Percentiles rank a stretch among this genome's conserved stretches.
Conservation (phyloP, 1,139 yeast genomes). For the Geotrichum fermentans region DNA sequence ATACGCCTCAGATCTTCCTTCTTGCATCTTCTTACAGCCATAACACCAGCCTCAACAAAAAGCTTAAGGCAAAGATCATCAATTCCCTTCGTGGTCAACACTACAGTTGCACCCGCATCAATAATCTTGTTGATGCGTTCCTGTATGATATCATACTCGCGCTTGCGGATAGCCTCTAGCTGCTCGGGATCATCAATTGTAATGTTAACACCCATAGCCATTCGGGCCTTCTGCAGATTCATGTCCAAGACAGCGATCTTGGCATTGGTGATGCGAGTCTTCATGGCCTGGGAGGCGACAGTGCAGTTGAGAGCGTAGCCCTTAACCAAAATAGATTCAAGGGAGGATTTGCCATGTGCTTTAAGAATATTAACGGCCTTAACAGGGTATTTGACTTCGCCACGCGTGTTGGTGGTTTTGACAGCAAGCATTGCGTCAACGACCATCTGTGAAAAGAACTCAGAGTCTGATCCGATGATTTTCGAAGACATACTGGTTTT, state of each 20-base stretch:
- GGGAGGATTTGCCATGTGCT: constrained; percentile 92
- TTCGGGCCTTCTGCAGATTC: constrained; percentile 90
- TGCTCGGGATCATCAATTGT: constrained; percentile 97
- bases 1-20: constrained; percentile 95
- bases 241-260: constrained; percentile 92
- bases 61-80: constrained; percentile 94
- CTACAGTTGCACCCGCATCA: constrained; percentile 92
- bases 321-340: constrained; percentile 77
- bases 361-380: constrained; percentile 94
- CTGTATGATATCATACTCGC: constrained; percentile 86
- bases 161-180: constrained; percentile 88
- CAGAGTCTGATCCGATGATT: constrained; percentile 93
- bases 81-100: constrained; percentile 94
- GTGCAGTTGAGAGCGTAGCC: constrained; percentile 98
- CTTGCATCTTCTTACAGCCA: constrained; percentile 97
- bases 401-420: constrained; percentile 81
- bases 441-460: constrained; percentile 82
- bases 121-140: constrained; percentile 87
- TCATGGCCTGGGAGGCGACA: constrained; percentile 96
- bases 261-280: constrained; percentile 63
- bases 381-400: constrained; percentile 90
- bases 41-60: constrained; percentile 90
- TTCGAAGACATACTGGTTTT: constrained; percentile 96
- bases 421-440: constrained; percentile 96
- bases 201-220: constrained; percentile 98